Evolutionary conservation across 495 filamentous ascomycete genomes (phyloP), one percentile per base, ranked within the genome.

Genomic region (Aspergillus ostianus): DNA sequence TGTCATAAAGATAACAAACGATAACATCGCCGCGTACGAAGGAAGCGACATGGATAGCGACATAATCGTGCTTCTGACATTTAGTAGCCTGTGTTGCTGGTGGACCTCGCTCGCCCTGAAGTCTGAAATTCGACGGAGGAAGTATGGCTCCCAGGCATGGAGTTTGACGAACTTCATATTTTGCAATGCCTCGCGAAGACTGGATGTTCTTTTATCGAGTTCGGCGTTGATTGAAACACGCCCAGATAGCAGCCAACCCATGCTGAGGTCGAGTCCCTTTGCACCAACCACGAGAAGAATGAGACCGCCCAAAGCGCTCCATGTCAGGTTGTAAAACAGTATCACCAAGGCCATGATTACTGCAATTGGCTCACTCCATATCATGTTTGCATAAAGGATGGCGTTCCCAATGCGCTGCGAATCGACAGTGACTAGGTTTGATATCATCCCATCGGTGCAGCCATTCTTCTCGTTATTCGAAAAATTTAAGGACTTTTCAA

Each of bases 101-200:
- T 36, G 26, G 8, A 36, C 51, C 27, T 53, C 51, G 21, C 8
- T 27, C 36, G 26, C 51, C 36, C 51, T 53, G 13, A 27, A 15
- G 36, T 36, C 51, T 12, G 23, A 36, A 36, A 53, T 36, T 27
- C 19, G 51, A 18, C 17, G 1, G 19, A 53, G 26, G 9, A 53
- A 53, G 27, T 53, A 53, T 27, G 51, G n/a, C 23, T 52, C 23
- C 50, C 50, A 52, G 50, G 50, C 50, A 52, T 52, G 50, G 4
- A 52, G 18, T 13, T 52, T 52, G 23, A 52, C 10, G 18, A 52
- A 52, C 4, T 30, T 52, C 9, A 52, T 30, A 19, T 52, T 52
- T 15, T 30, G 50, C 26, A 52, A 30, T n/a, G 46, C 50, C 18
- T 52, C 12, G 50, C 13, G 18, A 23, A 52, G 21, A 29, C 50